These are phyloP conservation scores for Ogataea minuta DNA, from an alignment of 805 yeast species.

Conservation along the genomic window DNA sequence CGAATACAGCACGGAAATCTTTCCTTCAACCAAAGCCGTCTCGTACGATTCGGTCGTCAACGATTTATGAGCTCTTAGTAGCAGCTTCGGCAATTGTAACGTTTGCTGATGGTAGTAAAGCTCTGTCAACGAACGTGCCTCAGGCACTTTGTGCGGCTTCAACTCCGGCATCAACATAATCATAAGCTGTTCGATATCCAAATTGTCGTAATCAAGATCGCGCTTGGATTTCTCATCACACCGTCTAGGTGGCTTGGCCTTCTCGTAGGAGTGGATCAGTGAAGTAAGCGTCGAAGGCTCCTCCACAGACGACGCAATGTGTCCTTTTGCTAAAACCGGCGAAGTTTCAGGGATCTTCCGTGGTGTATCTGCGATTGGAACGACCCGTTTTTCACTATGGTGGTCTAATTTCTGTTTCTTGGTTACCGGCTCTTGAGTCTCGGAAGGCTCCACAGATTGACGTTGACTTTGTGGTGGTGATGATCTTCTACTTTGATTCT, in stretches of 20 bases:
- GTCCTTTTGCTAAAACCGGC: conserved; percentile 15
- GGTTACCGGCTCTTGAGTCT: conserved; percentile 12
- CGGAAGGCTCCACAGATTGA: conserved; percentile 1
- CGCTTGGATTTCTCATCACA: conserved; percentile 30
- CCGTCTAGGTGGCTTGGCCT: conserved; percentile 24
- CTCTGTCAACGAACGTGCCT: conserved; percentile 74
- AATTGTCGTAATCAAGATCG: conserved; percentile 35
- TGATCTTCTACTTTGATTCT: conserved; percentile 30
- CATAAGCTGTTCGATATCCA: conserved; percentile 44
- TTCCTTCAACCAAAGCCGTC: conserved; percentile 83
- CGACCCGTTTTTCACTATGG: background rate
- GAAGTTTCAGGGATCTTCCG: background rate
- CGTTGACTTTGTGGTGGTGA: conserved; percentile 29
- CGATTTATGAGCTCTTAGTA: conserved; percentile 84
- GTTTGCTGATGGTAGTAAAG: conserved; percentile 85
- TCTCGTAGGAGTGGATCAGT: conserved; percentile 29
- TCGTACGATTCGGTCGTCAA: conserved; percentile 83
- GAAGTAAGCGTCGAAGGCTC: conserved; percentile 31
- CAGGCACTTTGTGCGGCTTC: conserved; percentile 53
- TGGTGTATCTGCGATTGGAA: background rate
- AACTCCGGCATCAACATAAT: conserved; percentile 48
- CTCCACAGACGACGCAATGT: conserved; percentile 18
- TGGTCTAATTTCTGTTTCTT: conserved; percentile 16
- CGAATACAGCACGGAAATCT: conserved; percentile 83
- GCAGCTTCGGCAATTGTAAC: conserved; percentile 73